Evolutionary conservation across 2,329 filamentous ascomycete species (phyloP).

Genomic region (Neospermospora avenae): DNA sequence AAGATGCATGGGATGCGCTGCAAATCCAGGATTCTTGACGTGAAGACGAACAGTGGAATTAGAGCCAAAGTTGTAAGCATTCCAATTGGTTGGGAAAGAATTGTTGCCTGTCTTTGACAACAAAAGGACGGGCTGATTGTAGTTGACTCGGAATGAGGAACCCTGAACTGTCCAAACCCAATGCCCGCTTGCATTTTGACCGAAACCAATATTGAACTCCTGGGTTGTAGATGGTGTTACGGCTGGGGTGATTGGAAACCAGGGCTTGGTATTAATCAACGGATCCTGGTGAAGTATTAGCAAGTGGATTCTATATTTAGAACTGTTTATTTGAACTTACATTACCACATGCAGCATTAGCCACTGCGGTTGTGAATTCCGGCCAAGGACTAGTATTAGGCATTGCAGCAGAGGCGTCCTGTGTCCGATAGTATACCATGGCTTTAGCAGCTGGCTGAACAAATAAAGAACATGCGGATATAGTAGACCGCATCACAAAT

Average conservation of each 20-base stretch:
- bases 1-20: conserved; percentile 63
- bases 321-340: neutral
- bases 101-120: conserved; percentile 49
- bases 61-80: conserved; percentile 49
- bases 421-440: conserved; percentile 61
- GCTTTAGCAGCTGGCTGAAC: conserved; percentile 53
- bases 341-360: conserved; percentile 28
- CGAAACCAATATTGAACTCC: neutral
- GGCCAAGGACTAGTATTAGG: conserved; percentile 46
- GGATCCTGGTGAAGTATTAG: neutral
- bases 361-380: conserved; percentile 45
- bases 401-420: conserved; percentile 49
- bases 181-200: neutral
- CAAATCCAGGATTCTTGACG: conserved; percentile 46
- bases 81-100: conserved; percentile 51
- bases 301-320: neutral
- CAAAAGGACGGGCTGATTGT: conserved; percentile 57
- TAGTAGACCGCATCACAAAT: conserved; percentile 55
- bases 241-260: neutral
- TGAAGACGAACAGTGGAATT: conserved; percentile 56
- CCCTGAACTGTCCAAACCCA: conserved; percentile 49
- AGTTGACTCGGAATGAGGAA: conserved; percentile 52
- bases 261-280: neutral
- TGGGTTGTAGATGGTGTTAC: neutral
- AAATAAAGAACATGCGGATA: conserved; percentile 46